Percentiles rank a stretch among this genome's conserved stretches.
These are phyloP conservation scores for Piper longum DNA, from an alignment of 164 flowering plant genomes.

Conservation along the genomic window DNA sequence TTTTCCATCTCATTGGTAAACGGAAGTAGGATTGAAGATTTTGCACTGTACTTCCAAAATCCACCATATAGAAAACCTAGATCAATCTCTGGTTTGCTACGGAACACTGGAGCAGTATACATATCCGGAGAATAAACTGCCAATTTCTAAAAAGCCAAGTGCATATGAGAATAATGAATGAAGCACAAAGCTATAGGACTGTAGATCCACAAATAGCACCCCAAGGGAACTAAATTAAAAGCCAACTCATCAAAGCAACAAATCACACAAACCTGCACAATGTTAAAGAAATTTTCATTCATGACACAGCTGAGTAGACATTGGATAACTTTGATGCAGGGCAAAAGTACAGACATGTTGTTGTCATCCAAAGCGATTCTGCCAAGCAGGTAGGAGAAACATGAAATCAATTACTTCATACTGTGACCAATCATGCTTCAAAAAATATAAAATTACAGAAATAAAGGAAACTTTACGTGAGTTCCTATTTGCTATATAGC, in stretches of 20 bases:
- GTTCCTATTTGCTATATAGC: too few relatives aligned
- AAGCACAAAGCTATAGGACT: not conserved
- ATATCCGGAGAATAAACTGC: conserved; percentile 21
- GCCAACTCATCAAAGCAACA: not conserved
- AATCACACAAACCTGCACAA: conserved; percentile 38
- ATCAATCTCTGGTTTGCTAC: conserved; percentile 64
- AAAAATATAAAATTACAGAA: too few relatives aligned
- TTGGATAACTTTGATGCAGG: conserved; percentile 60
- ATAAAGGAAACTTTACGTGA: too few relatives aligned
- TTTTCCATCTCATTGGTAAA: conserved; percentile 19
- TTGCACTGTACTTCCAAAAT: conserved; percentile 88
- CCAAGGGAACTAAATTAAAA: not conserved
- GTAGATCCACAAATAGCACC: not conserved
- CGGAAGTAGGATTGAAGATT: conserved; percentile 59
- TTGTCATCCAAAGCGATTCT: conserved; percentile 89
- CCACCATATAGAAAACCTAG: conserved; percentile 83
- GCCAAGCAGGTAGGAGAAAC: conserved; percentile 2
- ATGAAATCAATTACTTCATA: not conserved
- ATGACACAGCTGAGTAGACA: conserved; percentile 47
- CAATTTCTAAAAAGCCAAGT: conserved; percentile 31
- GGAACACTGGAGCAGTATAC: conserved; percentile 79
- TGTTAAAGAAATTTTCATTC: conserved; percentile 49
- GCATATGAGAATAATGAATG: not conserved
- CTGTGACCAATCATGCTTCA: too few relatives aligned
- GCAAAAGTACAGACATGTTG: conserved; percentile 65